Conservation (phyloP, 2,329 filamentous ascomycete genomes). For the Alternaria sp. region DNA sequence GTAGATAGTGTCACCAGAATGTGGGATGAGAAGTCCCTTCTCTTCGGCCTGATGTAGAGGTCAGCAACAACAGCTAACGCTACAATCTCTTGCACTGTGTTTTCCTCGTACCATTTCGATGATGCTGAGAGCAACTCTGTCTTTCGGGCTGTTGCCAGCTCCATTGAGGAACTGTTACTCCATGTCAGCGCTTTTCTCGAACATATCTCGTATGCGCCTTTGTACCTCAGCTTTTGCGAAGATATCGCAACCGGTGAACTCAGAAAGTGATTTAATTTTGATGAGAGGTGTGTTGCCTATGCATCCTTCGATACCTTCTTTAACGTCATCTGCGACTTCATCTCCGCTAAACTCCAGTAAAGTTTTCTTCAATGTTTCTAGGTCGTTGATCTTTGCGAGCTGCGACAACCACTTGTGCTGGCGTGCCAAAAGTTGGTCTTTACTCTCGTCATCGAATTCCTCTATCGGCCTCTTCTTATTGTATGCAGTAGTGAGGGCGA, state of each 20-base stretch:
- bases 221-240: constrained; percentile 85
- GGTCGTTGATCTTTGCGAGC: constrained; percentile 36
- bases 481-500: constrained; percentile 67
- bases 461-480: constrained; percentile 31
- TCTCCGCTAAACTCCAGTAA: constrained; percentile 29
- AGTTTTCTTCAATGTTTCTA: constrained; percentile 36
- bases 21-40: constrained; percentile 76
- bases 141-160: constrained; percentile 92
- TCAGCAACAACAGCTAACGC: constrained; percentile 14
- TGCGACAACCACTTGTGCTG: constrained; percentile 31
- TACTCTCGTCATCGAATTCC: constrained; percentile 20
- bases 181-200: constrained; percentile 8
- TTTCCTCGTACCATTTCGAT: constrained; percentile 67
- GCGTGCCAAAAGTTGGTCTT: constrained; percentile 29
- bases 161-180: constrained; percentile 80
- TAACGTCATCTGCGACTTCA: constrained; percentile 56
- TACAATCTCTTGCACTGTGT: neutral
- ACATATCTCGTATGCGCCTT: neutral
- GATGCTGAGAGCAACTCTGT: constrained; percentile 91
- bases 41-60: constrained; percentile 71
- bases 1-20: constrained; percentile 92
- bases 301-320: constrained; percentile 85
- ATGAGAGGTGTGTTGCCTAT: constrained; percentile 95
- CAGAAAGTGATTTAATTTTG: constrained; percentile 83
- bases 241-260: constrained; percentile 87